Evolutionary conservation across 805 yeast species (phyloP).

Genomic region (Candida sithepensis): DNA sequence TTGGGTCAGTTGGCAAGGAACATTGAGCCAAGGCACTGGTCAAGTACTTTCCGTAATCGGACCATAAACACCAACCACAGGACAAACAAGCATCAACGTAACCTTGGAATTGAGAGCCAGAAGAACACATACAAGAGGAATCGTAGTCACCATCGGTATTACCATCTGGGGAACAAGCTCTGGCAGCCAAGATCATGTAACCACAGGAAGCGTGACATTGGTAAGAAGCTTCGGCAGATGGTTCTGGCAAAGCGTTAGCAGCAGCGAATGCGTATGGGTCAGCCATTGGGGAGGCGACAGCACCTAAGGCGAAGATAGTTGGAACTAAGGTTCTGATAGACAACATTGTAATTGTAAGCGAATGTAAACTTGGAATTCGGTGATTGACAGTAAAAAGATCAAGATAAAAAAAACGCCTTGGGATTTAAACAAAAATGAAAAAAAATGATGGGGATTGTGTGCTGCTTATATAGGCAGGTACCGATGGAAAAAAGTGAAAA

Average conservation of each 20-base stretch:
- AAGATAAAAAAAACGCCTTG: no score
- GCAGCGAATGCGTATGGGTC: slow-evolving; percentile 21
- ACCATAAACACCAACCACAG: slow-evolving; percentile 39
- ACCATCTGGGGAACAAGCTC: slow-evolving; percentile 22
- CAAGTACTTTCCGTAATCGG: slow-evolving; percentile 31
- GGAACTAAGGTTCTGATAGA: slow-evolving; percentile 3
- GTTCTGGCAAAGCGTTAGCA: slow-evolving; percentile 8
- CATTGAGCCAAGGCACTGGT: slow-evolving; percentile 30
- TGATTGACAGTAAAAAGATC: no score
- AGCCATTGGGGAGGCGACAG: slow-evolving; percentile 21
- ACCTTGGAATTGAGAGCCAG: slow-evolving; percentile 23
- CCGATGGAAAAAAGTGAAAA: not conserved
- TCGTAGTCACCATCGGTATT: slow-evolving; percentile 30
- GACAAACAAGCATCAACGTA: slow-evolving; percentile 30
- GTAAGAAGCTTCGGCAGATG: slow-evolving; percentile 26
- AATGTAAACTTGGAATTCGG: not conserved
- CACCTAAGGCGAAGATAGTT: slow-evolving; percentile 5
- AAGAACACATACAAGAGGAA: slow-evolving; percentile 29
- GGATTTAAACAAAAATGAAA: not conserved
- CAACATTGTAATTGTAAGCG: slow-evolving; percentile 1
- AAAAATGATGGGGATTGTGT: not conserved
- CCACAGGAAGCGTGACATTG: slow-evolving; percentile 34
- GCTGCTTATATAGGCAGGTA: not conserved
- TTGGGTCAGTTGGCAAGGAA: slow-evolving; percentile 30
- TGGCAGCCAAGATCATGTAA: slow-evolving; percentile 28